Base-by-base conservation (phyloP, 73 alveolate species). In the Blepharisma stoltei region DNA sequence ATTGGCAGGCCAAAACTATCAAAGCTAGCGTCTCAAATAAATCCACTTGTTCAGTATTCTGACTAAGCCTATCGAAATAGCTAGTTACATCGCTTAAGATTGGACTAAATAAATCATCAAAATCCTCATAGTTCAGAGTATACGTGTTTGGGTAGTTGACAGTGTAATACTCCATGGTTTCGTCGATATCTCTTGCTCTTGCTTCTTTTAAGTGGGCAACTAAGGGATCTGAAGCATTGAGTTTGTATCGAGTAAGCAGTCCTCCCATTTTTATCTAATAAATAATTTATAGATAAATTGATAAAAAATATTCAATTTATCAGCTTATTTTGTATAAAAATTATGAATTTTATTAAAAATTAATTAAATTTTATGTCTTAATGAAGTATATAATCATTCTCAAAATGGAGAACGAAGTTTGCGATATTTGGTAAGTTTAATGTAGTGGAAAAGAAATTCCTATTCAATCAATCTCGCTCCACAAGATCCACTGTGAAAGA, bases 221-320 rank as follows among this genome's bases (percentile, higher is more conserved):
- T 8, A 25, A 14, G 2, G 73, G 45, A 25, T 60, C 73, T 18
- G 14, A n/a, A 18, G n/a, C 18, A 25, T 60, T 25, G 73, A 60
- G 23, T 2, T 60, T 60, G 23, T 20, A 60, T 14, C 46, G 11
- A 18, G 49, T 60, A 14, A 60, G 46, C 14, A 60, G 45, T 14
- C 73, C 73, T 60, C 73, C 73, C 73, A 60, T 60, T 14, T 60
- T 60, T 32, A 32, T 32, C 41, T 32, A 32, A 3, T 32, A 32
- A 32, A 0, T 32, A 32, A 32, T 32, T 32, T 32, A 32, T 32
- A 32, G 3, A 32, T 3, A 32, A 32, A 32, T 1, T 32, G 5
- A 32, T 3, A 32, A 3, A 1, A 32, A 1, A 32, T 1, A 32
- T 32, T n/a, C n/a, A 32, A 32, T 32, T 32, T 32, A 32, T 1